Evolutionary conservation across 345 rosid genomes (phyloP), one percentile per base, ranked within the genome.

Genomic region (thale cress (Arabidopsis thaliana)): DNA sequence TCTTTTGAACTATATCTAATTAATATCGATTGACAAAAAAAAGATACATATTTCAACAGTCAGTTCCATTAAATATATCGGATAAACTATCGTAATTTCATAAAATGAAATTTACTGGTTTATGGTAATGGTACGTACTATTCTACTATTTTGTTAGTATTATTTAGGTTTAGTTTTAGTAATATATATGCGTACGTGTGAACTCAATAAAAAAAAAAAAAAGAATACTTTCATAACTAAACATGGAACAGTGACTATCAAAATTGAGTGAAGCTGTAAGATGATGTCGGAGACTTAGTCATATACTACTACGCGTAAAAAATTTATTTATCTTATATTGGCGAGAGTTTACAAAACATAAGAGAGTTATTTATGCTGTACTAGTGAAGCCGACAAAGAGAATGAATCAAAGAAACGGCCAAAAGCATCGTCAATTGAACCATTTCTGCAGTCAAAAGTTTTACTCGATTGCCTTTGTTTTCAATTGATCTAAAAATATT

Each of bases 401-500:
- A 16, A 16, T 16, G 20, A 16, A 16, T 16, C 20, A 16, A 16
- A 16, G 20, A 16, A 16, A 16, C 20, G 20, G 20, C 20, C 20
- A 16, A 16, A 16, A 16, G 28, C 37, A 45, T 45, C 59, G 58
- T 45, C 50, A 34, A 3, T 38, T 65, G 78, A 55, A 74, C 41
- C 20, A 65, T 49, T 44, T 57, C 34, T 7, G 7, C 46, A 58
- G 67, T 74, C 34, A 66, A 57, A 66, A 56, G 0, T 6, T 2
- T 65, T 9, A 53, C 58, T 55, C 32, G 58, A 16, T 16, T 16
- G 20, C 16, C 4, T 45, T 53, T 51, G 71, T 44, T 34, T 64
- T 33, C 48, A 64, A 4, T 7, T 65, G 49, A 55, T 55, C 22
- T 13, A 22, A 24, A 73, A 49, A n/a, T 73, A 65, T 45, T 64